Conservation (phyloP, 192 early-diverging fungal species). For the Tieghemiomyces parasiticus region DNA sequence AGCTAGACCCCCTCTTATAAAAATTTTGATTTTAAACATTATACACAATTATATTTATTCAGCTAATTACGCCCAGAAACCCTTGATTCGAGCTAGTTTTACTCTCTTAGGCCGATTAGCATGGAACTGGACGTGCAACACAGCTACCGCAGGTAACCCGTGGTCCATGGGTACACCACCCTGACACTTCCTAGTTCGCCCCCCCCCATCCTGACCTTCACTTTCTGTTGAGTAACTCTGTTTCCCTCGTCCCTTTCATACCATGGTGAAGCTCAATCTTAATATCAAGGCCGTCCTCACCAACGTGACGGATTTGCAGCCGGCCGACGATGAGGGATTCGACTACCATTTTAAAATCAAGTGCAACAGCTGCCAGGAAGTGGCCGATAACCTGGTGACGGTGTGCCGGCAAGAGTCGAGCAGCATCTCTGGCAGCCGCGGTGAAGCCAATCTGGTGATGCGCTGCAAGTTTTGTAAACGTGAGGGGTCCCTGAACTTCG, state of each 20-base stretch:
- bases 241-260: not conserved
- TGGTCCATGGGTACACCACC: no score
- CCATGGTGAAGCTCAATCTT: constrained; percentile 32
- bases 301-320: constrained; percentile 60
- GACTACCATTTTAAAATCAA: constrained; percentile 62
- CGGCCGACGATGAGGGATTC: constrained; percentile 39
- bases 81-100: no score
- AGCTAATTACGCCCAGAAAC: no score
- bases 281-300: constrained; percentile 64
- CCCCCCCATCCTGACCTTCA: no score
- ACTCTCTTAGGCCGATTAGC: no score
- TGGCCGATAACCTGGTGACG: constrained; percentile 33
- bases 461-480: constrained; percentile 81
- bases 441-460: constrained; percentile 78
- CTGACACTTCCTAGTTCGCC: no score
- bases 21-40: no score
- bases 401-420: constrained; percentile 31
- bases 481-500: constrained; percentile 32
- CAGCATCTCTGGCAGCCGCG: constrained; percentile 54
- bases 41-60: no score
- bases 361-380: constrained; percentile 70
- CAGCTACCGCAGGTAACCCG: no score
- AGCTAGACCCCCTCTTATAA: no score
- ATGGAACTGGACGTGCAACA: no score
- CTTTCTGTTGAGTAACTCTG: no score